These are phyloP conservation scores for Quercus cerris DNA, from an alignment of 306 rosid genomes.

Conservation along the genomic window DNA sequence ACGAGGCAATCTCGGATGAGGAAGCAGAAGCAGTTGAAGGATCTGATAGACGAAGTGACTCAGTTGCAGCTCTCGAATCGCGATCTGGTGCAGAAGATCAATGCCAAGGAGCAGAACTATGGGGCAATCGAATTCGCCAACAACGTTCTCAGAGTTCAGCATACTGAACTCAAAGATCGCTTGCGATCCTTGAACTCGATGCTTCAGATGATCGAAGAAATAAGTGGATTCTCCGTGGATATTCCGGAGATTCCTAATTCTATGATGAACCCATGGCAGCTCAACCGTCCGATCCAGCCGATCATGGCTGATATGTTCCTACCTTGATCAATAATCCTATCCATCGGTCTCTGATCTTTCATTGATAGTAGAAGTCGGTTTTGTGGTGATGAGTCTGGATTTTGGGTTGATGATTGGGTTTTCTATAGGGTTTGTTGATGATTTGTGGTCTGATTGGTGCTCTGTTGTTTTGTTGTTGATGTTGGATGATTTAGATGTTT, in stretches of 20 bases:
- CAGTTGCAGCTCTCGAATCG: conserved; percentile 46
- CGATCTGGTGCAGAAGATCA: conserved; percentile 43
- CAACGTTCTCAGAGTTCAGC: conserved; percentile 61
- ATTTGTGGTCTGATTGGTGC: too few species aligned
- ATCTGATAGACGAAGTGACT: conserved; percentile 50
- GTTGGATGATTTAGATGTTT: too few species aligned
- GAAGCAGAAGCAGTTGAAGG: conserved; percentile 91
- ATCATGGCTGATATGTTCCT: conserved; percentile 53
- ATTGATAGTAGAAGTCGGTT: too few species aligned
- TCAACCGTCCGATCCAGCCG: conserved; percentile 40
- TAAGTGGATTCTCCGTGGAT: conserved; percentile 58
- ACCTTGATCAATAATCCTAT: conserved; percentile 28
- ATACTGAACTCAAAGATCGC: conserved; percentile 63
- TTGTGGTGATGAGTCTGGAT: too few species aligned
- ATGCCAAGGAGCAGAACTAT: conserved; percentile 51
- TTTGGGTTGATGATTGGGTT: too few species aligned
- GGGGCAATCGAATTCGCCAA: conserved; percentile 50
- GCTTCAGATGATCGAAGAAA: conserved; percentile 68
- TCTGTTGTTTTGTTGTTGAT: too few species aligned
- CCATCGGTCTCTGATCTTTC: too few species aligned
- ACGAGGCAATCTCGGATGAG: conserved; percentile 87
- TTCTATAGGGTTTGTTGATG: too few species aligned
- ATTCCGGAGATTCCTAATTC: conserved; percentile 77
- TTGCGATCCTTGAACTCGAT: conserved; percentile 68
- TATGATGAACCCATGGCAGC: conserved; percentile 72